A percentile compares a stretch with the other conserved stretches of the same genome.
These are phyloP conservation scores for Saccharum spontaneum DNA, from an alignment of 176 grass and related monocot species.

Conservation along the genomic window DNA sequence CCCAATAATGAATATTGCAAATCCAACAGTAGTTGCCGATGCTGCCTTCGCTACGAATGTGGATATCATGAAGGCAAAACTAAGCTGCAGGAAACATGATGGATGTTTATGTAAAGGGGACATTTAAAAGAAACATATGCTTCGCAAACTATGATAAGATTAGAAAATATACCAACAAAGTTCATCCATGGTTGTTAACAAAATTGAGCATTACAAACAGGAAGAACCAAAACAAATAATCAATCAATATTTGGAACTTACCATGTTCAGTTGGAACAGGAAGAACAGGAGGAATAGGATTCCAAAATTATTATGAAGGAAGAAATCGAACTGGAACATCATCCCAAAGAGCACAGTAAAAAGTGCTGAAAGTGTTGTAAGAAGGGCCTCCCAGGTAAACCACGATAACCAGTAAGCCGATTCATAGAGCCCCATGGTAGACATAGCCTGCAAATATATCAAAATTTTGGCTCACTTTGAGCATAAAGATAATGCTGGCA, in stretches of 20 bases:
- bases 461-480: slow-evolving; percentile 21
- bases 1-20: slow-evolving; percentile 92
- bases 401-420: slow-evolving; percentile 95
- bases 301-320: slow-evolving; percentile 74
- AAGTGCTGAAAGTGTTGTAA: slow-evolving; percentile 78
- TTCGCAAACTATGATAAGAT: background rate
- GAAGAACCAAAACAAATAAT: slow-evolving; percentile 16
- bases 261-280: slow-evolving; percentile 98
- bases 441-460: slow-evolving; percentile 70
- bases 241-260: slow-evolving; percentile 36
- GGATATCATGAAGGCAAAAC: slow-evolving; percentile 96
- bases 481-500: slow-evolving; percentile 14
- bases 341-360: slow-evolving; percentile 93
- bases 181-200: background rate
- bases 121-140: background rate
- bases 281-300: slow-evolving; percentile 86
- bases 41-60: slow-evolving; percentile 87
- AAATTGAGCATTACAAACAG: background rate
- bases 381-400: slow-evolving; percentile 91
- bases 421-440: slow-evolving; percentile 96
- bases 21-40: slow-evolving; percentile 93
- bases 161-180: slow-evolving; percentile 3
- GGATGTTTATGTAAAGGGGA: slow-evolving; percentile 6
- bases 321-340: slow-evolving; percentile 99
- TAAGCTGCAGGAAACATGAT: slow-evolving; percentile 67